These are phyloP conservation scores for Kodamaea suecica DNA, from an alignment of 1,139 yeast genomes.

Conservation along the genomic window DNA sequence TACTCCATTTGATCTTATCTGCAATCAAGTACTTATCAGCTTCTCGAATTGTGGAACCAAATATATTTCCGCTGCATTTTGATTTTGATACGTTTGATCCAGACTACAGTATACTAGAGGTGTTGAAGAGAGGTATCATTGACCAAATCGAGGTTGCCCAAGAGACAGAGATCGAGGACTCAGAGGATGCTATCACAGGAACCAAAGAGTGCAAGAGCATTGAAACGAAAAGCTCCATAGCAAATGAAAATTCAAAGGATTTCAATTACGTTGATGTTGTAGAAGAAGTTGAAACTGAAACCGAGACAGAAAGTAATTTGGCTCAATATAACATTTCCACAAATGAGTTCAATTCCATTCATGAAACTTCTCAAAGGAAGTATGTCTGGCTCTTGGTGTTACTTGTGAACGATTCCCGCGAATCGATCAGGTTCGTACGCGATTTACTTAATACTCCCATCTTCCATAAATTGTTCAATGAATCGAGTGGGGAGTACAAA, in stretches of 20 bases:
- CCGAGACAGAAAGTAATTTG: no score
- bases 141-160: no score
- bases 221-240: not conserved
- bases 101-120: constrained; percentile 6
- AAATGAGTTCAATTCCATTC: constrained; percentile 43
- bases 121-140: constrained; percentile 2
- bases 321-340: constrained; percentile 9
- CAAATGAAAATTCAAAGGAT: no score
- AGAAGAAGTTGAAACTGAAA: no score
- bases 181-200: no score
- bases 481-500: constrained; percentile 31
- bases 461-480: constrained; percentile 34
- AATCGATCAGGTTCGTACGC: constrained; percentile 26
- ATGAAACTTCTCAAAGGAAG: constrained; percentile 37
- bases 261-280: no score
- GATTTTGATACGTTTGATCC: constrained; percentile 16
- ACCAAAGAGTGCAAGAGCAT: not conserved
- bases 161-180: no score
- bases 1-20: constrained; percentile 30
- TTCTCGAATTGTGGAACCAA: constrained; percentile 12
- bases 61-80: constrained; percentile 13
- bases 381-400: constrained; percentile 45
- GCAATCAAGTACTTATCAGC: constrained; percentile 26
- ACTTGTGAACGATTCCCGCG: constrained; percentile 36
- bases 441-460: constrained; percentile 24